Base-by-base conservation (phyloP, 2,329 filamentous ascomycete species). In the Phialocephala subalpina region DNA sequence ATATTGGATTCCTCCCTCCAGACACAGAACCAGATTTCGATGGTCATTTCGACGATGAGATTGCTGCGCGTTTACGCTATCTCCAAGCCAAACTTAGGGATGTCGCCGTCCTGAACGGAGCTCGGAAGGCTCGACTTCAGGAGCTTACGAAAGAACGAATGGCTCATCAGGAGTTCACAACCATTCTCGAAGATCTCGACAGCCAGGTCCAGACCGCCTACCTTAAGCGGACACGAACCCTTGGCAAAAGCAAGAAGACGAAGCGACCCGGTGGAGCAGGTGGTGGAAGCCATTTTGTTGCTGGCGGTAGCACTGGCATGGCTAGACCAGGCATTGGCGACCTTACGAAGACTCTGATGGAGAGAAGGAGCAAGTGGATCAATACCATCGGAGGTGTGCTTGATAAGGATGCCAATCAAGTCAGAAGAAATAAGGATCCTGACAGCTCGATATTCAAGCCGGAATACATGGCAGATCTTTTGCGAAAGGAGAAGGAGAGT, bases 131-230 rank as follows among this genome's bases (percentile, higher is more conserved):
- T 7, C 88, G 94, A 2, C 84, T 99, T 12, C 89, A 93, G 1
- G 94, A 97, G 42, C 85, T 97, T 33, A 93, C 96, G 8, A 92
- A 94, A 73, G 94, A 97, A 77, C 90, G 93, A 70, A 95, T 99
- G 88, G 96, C 96, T 0, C 90, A 96, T 80, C 96, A 99, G 77
- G 96, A 99, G 78, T 99, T 97, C 82, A 92, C 91, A 78, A 97
- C 94, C 63, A 99, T 99, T 73, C 90, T 97, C 59, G 96, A 99
- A 77, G 96, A 99, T 77, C 89, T 99, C 25, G 96, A 99, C 82
- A 89, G 90, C 49, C 96, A 98, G 77, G 94, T 98, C 49, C 94
- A 98, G 76, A 91, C 93, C 60, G 95, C 96, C 3, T 99, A 98
- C 76, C 89, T 97, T 53, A 99, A 99, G 82, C 92, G 96, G 27